Conservation (phyloP, 208 protist species). For the Wallacemonas sp. region DNA sequence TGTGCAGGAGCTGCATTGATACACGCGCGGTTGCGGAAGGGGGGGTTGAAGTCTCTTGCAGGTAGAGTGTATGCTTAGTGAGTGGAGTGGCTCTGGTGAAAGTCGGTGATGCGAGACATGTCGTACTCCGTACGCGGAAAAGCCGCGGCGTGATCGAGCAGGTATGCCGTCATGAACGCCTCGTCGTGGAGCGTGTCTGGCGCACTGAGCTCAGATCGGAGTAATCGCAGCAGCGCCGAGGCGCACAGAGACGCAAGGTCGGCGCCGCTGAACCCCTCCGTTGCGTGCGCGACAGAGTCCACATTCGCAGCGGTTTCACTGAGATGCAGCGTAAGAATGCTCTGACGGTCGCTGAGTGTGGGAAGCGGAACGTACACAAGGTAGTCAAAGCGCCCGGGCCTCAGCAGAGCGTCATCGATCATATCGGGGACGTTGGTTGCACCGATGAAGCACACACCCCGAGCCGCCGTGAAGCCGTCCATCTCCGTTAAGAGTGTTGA, state of each 20-base stretch:
- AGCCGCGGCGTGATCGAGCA: slow-evolving; percentile 27
- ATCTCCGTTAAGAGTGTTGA: slow-evolving; percentile 98
- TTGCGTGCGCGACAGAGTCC: slow-evolving; percentile 41
- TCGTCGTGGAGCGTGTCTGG: slow-evolving; percentile 31
- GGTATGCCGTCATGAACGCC: slow-evolving; percentile 39
- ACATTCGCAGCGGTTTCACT: slow-evolving; percentile 44
- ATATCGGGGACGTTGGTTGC: slow-evolving; percentile 93
- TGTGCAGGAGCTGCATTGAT: no score
- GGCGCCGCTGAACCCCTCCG: slow-evolving; percentile 85
- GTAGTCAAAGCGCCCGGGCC: slow-evolving; percentile 91
- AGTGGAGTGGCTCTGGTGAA: slow-evolving; percentile 5
- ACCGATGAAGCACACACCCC: slow-evolving; percentile 88
- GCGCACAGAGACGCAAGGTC: slow-evolving; percentile 72
- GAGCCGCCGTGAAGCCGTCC: slow-evolving; percentile 93
- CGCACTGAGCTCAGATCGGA: slow-evolving; percentile 22
- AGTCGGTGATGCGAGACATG: slow-evolving; percentile 13
- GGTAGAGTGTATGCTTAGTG: slow-evolving; percentile 6
- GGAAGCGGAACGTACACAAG: slow-evolving; percentile 85
- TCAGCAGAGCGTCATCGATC: slow-evolving; percentile 85
- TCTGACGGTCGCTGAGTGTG: slow-evolving; percentile 38
- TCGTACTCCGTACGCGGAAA: slow-evolving; percentile 69
- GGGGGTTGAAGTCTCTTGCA: no score
- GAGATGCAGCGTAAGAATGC: slow-evolving; percentile 68
- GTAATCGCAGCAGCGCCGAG: slow-evolving; percentile 48
- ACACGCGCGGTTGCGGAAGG: no score